These are phyloP conservation scores for Coemansia sp. DNA, from an alignment of 192 early-diverging fungal species.

Conservation along the genomic window DNA sequence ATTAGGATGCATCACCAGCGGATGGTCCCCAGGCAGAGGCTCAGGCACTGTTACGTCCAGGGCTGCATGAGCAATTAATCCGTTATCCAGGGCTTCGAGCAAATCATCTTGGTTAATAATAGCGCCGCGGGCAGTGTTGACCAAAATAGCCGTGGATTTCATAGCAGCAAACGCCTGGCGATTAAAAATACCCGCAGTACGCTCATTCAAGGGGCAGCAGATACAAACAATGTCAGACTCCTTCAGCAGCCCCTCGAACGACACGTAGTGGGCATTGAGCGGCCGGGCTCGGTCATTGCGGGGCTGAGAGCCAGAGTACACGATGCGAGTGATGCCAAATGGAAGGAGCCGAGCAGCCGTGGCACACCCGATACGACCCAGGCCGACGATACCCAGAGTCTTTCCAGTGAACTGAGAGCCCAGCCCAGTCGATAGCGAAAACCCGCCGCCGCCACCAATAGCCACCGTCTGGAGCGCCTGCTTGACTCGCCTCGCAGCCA, in stretches of 20 bases:
- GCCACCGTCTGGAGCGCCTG: slow-evolving; percentile 52
- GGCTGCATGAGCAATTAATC: slow-evolving; percentile 68
- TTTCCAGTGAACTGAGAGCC: slow-evolving; percentile 78
- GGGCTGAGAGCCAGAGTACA: slow-evolving; percentile 64
- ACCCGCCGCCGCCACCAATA: slow-evolving; percentile 17
- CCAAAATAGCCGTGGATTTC: slow-evolving; percentile 70
- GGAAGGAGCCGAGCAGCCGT: slow-evolving; percentile 70
- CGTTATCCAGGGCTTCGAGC: slow-evolving; percentile 64
- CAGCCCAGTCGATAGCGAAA: slow-evolving; percentile 36
- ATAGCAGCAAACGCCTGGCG: slow-evolving; percentile 66
- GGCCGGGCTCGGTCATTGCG: slow-evolving; percentile 54
- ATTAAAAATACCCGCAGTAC: slow-evolving; percentile 75
- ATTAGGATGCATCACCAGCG: slow-evolving; percentile 62
- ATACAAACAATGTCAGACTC: slow-evolving; percentile 75
- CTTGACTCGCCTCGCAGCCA: slow-evolving; percentile 70
- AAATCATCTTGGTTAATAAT: slow-evolving; percentile 79
- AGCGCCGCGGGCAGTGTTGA: slow-evolving; percentile 81
- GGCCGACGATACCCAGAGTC: slow-evolving; percentile 82
- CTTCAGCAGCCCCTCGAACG: slow-evolving; percentile 63
- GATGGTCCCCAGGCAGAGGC: slow-evolving; percentile 68
- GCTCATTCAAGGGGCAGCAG: slow-evolving; percentile 71
- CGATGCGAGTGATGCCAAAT: slow-evolving; percentile 68
- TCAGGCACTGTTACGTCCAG: slow-evolving; percentile 89
- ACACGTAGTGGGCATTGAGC: slow-evolving; percentile 57
- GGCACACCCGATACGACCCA: slow-evolving; percentile 82